Evolutionary conservation across 805 yeast species (phyloP).

Genomic region (Brettanomyces nanus): DNA sequence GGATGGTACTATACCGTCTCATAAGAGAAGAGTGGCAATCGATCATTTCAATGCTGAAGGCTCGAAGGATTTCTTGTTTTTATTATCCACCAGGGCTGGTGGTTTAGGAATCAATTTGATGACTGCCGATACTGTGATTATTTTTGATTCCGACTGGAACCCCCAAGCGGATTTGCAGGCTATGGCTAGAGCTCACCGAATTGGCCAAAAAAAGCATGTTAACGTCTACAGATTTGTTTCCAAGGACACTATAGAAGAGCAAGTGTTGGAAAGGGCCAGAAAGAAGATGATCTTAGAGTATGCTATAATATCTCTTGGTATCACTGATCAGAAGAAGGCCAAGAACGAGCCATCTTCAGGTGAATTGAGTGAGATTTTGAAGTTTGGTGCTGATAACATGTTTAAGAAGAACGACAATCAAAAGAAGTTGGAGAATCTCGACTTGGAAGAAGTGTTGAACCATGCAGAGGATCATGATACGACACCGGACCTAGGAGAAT

Average conservation of each 20-base stretch:
- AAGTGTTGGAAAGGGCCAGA: constrained; percentile 92
- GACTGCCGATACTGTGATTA: constrained; percentile 99
- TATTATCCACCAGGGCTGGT: constrained; percentile 95
- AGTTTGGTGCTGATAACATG: constrained; percentile 98
- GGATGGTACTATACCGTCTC: constrained; percentile 94
- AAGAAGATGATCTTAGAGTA: constrained; percentile 97
- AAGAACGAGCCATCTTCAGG: constrained; percentile 71
- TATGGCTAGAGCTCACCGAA: constrained; percentile 99
- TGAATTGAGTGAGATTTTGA: constrained; percentile 86
- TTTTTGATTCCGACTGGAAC: constrained; percentile 98
- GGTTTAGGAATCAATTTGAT: constrained; percentile 96
- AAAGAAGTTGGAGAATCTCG: constrained; percentile 88
- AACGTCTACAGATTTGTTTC: constrained; percentile 97
- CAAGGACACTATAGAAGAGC: constrained; percentile 97
- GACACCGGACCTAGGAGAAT: constrained; percentile 92
- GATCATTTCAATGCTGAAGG: constrained; percentile 95
- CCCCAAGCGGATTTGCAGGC: constrained; percentile 99
- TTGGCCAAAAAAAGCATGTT: constrained; percentile 98
- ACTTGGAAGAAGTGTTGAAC: constrained; percentile 88
- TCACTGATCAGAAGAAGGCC: constrained; percentile 61
- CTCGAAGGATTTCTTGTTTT: constrained; percentile 83
- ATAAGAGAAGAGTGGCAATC: constrained; percentile 87
- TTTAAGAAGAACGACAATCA: constrained; percentile 91
- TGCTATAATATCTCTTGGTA: constrained; percentile 94
- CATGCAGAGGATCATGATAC: constrained; percentile 98